phyloP scores from a whole-genome alignment of 225 moss, liverwort and hornwort species.

The Ulota crispa region DNA sequence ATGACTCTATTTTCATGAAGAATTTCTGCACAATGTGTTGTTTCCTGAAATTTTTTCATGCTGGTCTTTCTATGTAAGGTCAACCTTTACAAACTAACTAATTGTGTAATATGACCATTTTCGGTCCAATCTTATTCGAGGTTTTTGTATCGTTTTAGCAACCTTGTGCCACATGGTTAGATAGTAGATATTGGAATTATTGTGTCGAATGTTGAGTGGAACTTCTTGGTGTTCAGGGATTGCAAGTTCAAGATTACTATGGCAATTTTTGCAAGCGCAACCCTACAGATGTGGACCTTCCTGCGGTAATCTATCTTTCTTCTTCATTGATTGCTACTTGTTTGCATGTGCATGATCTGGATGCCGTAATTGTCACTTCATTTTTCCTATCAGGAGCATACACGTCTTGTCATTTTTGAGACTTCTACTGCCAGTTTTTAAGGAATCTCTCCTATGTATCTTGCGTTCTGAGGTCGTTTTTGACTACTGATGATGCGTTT shows the following conservation, averaged over 20 bases:
- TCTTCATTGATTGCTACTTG: neutral
- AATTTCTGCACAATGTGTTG: neutral
- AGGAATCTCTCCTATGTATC: neutral
- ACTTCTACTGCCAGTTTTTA: neutral
- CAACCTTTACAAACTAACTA: neutral
- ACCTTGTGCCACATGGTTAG: neutral
- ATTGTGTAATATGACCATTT: neutral
- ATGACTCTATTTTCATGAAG: neutral
- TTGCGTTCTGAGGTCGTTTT: neutral
- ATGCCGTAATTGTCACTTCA: neutral
- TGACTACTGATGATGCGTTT: neutral
- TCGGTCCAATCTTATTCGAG: neutral
- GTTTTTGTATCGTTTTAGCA: neutral
- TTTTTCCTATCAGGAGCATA: neutral
- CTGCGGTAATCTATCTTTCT: slow-evolving; percentile 60
- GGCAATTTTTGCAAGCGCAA: slow-evolving; percentile 98
- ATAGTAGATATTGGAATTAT: neutral
- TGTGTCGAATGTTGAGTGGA: neutral
- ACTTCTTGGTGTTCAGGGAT: slow-evolving; percentile 53
- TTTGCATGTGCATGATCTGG: neutral
- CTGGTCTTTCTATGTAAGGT: neutral
- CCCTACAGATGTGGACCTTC: slow-evolving; percentile 96
- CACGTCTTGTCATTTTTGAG: neutral
- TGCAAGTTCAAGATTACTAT: slow-evolving; percentile 93
- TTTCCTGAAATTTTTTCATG: neutral